Base-by-base conservation (phyloP, 2,329 filamentous ascomycete genomes). In the Colletotrichum costaricense region DNA sequence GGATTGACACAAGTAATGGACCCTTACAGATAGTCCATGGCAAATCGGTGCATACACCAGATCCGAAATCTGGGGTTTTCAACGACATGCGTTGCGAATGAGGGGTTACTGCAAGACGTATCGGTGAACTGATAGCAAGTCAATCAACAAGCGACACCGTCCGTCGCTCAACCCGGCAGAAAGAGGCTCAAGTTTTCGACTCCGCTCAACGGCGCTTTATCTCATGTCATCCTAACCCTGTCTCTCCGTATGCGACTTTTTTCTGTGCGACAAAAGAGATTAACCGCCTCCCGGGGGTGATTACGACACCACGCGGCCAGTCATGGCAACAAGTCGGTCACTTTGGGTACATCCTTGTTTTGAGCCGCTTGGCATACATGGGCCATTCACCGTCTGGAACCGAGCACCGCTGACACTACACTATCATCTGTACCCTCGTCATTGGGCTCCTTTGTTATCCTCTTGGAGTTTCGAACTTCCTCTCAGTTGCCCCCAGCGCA, bases 361-460 rank as follows among this genome's bases (percentile, higher is more conserved):
- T 65, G 19, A 69, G 66, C 66, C 70, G 70, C 70, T 73, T 73
- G 70, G 70, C 70, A 67, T n/a, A 65, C 66, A 69, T 65, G 70
- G 70, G 64, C 52, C 56, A 33, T 69, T n/a, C 30, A 72, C 66
- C 65, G 62, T 35, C 30, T 55, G 58, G 26, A 59, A 46, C 70
- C 58, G 70, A 72, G 65, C 70, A 69, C 59, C 52, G 42, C 62
- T 16, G 46, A 16, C 55, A 19, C 28, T 26, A 16, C 42, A 19
- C 28, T 42, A 22, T 11, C 16, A 19, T 42, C 38, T 42, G 16
- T 42, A 42, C 58, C 58, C 33, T 38, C 22, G 58, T 16, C 35
- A 33, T 55, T 26, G 58, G 66, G 46, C 46, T 63, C 49, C 28
- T 38, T 16, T 57, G 28, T 28, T 24, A 30, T n/a, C 28, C 12